Conservation (phyloP, 371 early-diverging fungal species). For the Umbelopsis sp. region DNA sequence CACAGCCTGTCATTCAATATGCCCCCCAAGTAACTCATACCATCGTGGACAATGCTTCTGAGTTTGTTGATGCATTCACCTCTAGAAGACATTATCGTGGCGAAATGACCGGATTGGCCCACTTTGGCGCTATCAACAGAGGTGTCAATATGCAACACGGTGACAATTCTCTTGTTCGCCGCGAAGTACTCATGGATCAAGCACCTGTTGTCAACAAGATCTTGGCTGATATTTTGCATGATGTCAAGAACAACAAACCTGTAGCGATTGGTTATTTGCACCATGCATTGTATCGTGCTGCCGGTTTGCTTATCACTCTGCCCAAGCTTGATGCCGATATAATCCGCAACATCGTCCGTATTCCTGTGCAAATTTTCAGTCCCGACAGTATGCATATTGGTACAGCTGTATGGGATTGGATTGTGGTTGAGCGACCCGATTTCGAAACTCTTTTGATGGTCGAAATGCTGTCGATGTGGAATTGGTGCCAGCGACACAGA, state of each 20-base stretch:
- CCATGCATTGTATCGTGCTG: slow-evolving; percentile 56
- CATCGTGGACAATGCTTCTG: slow-evolving; percentile 58
- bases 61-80: slow-evolving; percentile 63
- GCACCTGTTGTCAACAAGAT: slow-evolving; percentile 43
- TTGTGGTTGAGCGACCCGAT: slow-evolving; percentile 78
- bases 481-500: slow-evolving; percentile 73
- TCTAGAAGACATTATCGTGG: slow-evolving; percentile 60
- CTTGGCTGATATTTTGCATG: slow-evolving; percentile 39
- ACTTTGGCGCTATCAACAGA: slow-evolving; percentile 27
- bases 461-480: slow-evolving; percentile 84
- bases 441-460: slow-evolving; percentile 78
- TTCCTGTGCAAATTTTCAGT: slow-evolving; percentile 84
- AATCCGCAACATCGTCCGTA: slow-evolving; percentile 80
- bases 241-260: slow-evolving; percentile 45
- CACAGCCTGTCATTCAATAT: slow-evolving; percentile 50
- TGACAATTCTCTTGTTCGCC: neutral
- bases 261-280: slow-evolving; percentile 56
- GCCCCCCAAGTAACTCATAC: slow-evolving; percentile 51
- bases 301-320: slow-evolving; percentile 30
- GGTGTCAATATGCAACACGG: slow-evolving; percentile 19
- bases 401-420: slow-evolving; percentile 85
- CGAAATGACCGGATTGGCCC: slow-evolving; percentile 62
- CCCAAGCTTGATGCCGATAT: slow-evolving; percentile 68
- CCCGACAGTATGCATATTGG: slow-evolving; percentile 79
- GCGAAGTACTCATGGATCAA: slow-evolving; percentile 35